A percentile compares a stretch with the other conserved stretches of the same genome.
phyloP scores from a whole-genome alignment of 2,329 filamentous ascomycete species.

The Teratosphaeria viscida region DNA sequence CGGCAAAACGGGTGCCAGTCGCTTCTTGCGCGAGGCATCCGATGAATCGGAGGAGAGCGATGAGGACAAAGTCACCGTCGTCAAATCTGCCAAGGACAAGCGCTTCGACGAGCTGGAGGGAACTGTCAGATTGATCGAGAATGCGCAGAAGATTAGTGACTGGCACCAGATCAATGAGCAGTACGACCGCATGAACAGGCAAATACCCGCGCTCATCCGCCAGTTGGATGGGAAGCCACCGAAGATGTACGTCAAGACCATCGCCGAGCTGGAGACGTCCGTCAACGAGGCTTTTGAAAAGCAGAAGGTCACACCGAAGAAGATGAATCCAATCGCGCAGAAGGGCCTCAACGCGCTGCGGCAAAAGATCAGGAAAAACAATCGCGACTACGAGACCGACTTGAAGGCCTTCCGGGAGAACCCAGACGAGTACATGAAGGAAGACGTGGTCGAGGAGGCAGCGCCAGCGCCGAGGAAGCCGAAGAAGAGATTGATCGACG shows the following conservation, averaged over 20 bases:
- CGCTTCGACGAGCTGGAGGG: constrained; percentile 85
- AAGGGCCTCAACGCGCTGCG: constrained; percentile 93
- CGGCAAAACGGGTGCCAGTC: constrained; percentile 59
- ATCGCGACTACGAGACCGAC: constrained; percentile 83
- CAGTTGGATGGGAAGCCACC: constrained; percentile 64
- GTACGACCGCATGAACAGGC: constrained; percentile 54
- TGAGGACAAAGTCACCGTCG: constrained; percentile 72
- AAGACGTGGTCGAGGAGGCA: constrained; percentile 63
- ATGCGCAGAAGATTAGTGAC: constrained; percentile 94
- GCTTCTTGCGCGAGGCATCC: constrained; percentile 63
- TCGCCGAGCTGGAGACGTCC: constrained; percentile 87
- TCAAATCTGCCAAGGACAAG: constrained; percentile 98
- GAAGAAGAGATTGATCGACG: constrained; percentile 39
- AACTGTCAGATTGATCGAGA: constrained; percentile 85
- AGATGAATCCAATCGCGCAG: constrained; percentile 95
- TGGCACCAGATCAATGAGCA: constrained; percentile 67
- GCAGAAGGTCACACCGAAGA: constrained; percentile 92
- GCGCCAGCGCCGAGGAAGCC: constrained; percentile 43
- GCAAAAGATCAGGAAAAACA: constrained; percentile 97
- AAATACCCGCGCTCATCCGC: constrained; percentile 35
- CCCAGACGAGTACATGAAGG: constrained; percentile 80
- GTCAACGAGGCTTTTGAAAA: constrained; percentile 91
- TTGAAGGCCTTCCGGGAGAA: constrained; percentile 79
- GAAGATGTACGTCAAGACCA: constrained; percentile 83
- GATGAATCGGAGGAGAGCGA: constrained; percentile 64